Evolutionary conservation across 495 filamentous ascomycete species (phyloP).

Genomic region (Podospora didyma): DNA sequence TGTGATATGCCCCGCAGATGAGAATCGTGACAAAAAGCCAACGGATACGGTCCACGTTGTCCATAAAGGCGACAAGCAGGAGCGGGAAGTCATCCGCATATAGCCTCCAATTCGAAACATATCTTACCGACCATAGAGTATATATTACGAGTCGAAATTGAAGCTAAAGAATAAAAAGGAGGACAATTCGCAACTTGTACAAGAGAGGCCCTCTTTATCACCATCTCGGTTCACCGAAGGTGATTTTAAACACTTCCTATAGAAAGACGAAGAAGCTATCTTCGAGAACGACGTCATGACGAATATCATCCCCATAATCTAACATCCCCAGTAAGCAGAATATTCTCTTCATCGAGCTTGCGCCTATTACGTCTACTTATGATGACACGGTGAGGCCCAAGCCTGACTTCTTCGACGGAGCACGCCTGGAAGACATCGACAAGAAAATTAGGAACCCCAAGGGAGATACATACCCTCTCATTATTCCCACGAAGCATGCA

Average conservation of each 20-base stretch:
- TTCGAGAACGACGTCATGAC: neutral
- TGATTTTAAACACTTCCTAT: constrained; percentile 2
- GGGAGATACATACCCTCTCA: constrained; percentile 33
- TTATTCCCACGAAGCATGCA: constrained; percentile 34
- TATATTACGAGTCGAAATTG: constrained; percentile 10
- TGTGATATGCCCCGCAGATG: too few species aligned
- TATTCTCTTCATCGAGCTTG: constrained; percentile 7
- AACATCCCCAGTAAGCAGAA: constrained; percentile 4
- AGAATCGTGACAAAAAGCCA: constrained; percentile 9
- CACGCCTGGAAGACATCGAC: constrained; percentile 15
- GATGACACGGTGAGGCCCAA: constrained; percentile 13
- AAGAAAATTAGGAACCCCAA: constrained; percentile 15
- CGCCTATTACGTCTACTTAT: constrained; percentile 6
- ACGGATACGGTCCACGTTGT: constrained; percentile 3
- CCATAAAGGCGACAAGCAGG: neutral
- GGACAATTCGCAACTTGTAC: too few species aligned
- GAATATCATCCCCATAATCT: constrained; percentile 10
- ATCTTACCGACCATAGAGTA: constrained; percentile 30
- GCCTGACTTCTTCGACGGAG: constrained; percentile 35
- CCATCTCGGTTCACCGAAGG: constrained; percentile 3
- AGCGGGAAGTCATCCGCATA: constrained; percentile 19
- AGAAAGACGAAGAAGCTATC: neutral
- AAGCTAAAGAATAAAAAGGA: neutral
- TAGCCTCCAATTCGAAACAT: constrained; percentile 27
- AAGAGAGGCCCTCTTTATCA: constrained; percentile 6